These are phyloP conservation scores for Trematosphaeria pertusa DNA, from an alignment of 2,329 filamentous ascomycete species.

Conservation along the genomic window DNA sequence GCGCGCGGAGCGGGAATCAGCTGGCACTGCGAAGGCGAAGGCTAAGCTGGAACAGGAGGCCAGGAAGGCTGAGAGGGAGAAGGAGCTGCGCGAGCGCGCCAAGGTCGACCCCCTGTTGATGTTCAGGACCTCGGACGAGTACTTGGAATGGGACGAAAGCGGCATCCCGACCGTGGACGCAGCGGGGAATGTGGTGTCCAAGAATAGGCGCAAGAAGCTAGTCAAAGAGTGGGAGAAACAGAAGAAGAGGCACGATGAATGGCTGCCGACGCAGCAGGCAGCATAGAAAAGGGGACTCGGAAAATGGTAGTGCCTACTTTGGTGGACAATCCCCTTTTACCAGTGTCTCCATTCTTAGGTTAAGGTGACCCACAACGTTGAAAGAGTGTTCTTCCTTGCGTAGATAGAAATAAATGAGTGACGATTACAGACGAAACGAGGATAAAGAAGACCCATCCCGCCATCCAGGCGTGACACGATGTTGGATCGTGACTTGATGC, in stretches of 20 bases:
- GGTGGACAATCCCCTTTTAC: conserved; percentile 1
- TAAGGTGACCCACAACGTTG: neutral
- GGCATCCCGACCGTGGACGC: conserved; percentile 4
- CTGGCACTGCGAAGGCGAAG: conserved; percentile 4
- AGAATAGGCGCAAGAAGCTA: conserved; percentile 3
- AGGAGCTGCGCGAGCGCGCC: conserved; percentile 8
- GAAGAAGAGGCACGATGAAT: conserved; percentile 3
- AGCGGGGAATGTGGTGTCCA: conserved; percentile 1
- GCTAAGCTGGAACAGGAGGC: conserved; percentile 8
- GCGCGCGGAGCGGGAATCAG: conserved; percentile 7
- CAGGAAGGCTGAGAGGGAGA: conserved; percentile 9
- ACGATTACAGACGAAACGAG: conserved; percentile 1
- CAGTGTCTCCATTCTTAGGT: neutral
- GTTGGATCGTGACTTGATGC: conserved; percentile 6
- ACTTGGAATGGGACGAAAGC: conserved; percentile 5
- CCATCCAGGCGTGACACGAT: conserved; percentile 3
- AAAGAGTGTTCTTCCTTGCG: no score
- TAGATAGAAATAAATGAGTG: conserved; percentile 1
- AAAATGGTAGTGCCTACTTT: conserved; percentile 8
- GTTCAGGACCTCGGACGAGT: conserved; percentile 9
- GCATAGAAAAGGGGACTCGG: conserved; percentile 4
- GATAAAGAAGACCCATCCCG: conserved; percentile 3
- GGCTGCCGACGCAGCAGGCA: conserved; percentile 5
- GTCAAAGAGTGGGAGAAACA: conserved; percentile 4
- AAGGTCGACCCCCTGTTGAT: conserved; percentile 7